Evolutionary conservation across 495 filamentous ascomycete genomes (phyloP).

Genomic region (Podospora conica): DNA sequence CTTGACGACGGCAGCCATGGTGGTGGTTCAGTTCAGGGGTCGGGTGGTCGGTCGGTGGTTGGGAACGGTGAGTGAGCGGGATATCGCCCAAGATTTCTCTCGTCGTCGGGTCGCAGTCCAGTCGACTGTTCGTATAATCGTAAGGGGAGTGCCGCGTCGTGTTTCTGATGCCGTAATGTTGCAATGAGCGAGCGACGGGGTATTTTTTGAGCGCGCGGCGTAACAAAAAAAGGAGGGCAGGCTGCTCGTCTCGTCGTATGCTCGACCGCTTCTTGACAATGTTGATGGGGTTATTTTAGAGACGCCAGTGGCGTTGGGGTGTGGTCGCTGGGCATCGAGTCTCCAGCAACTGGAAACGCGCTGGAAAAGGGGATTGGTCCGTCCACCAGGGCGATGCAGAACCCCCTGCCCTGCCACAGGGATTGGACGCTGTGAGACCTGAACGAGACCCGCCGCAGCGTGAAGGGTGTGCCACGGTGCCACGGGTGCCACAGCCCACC

Average conservation of each 20-base stretch:
- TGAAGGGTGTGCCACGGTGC: not conserved
- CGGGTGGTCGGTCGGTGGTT: not conserved
- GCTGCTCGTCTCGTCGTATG: not conserved
- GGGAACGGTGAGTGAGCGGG: slow-evolving; percentile 5
- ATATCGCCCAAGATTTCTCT: not conserved
- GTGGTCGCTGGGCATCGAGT: slow-evolving; percentile 10
- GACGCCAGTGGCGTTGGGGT: slow-evolving; percentile 17
- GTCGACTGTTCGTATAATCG: not conserved
- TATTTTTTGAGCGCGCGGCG: not conserved
- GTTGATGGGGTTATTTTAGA: slow-evolving; percentile 17
- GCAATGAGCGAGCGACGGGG: not conserved
- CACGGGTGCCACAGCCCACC: not conserved
- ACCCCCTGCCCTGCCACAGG: slow-evolving; percentile 12
- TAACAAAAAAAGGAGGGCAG: not conserved
- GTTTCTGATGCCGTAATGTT: not conserved
- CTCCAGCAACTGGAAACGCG: slow-evolving; percentile 15
- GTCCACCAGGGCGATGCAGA: slow-evolving; percentile 13
- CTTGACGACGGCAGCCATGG: slow-evolving; percentile 39
- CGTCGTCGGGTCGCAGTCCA: not conserved
- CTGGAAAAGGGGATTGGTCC: slow-evolving; percentile 14
- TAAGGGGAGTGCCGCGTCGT: not conserved
- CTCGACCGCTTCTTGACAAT: not conserved
- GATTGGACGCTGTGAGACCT: not conserved
- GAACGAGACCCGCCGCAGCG: not conserved
- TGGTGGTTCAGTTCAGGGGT: slow-evolving; percentile 7